These are phyloP conservation scores for Rhinocladiella mackenziei DNA, from an alignment of 2,329 filamentous ascomycete genomes.

Conservation along the genomic window DNA sequence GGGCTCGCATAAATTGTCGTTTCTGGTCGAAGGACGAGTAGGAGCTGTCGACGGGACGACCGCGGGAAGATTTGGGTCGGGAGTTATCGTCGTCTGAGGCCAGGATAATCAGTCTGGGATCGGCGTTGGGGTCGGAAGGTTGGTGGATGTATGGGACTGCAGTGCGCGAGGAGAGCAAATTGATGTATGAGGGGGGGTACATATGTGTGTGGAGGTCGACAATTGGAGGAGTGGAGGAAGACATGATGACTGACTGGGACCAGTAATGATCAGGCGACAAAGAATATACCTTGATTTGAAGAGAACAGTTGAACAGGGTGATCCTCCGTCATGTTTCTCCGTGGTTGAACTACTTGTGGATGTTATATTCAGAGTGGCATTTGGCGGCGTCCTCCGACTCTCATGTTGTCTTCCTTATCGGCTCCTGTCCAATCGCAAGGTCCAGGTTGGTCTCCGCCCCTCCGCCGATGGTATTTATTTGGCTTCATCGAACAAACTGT, in stretches of 20 bases:
- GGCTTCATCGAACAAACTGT: too few relatives aligned
- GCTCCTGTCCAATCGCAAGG: neutral
- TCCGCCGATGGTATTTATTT: too few relatives aligned
- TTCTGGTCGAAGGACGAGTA: conserved; percentile 79
- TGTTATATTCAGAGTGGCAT: neutral
- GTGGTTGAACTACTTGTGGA: too few relatives aligned
- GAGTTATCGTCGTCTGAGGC: conserved; percentile 44
- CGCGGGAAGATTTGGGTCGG: conserved; percentile 50
- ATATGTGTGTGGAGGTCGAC: conserved; percentile 63
- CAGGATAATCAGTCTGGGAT: conserved; percentile 46
- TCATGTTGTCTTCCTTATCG: conserved; percentile 6
- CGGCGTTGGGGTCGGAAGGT: conserved; percentile 32
- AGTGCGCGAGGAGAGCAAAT: conserved; percentile 52
- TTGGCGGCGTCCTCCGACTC: conserved; percentile 9
- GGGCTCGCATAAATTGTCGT: conserved; percentile 80
- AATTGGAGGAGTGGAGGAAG: conserved; percentile 33
- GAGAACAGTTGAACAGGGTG: too few relatives aligned
- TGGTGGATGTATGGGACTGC: conserved; percentile 45
- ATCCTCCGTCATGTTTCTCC: too few relatives aligned
- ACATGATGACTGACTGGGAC: conserved; percentile 3
- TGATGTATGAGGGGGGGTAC: conserved; percentile 58
- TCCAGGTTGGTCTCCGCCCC: too few relatives aligned
- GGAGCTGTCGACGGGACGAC: conserved; percentile 75
- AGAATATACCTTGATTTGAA: too few relatives aligned
- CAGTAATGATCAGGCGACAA: too few relatives aligned